Evolutionary conservation across 2,329 filamentous ascomycete species (phyloP).

Genomic region (Colletotrichum godetiae): DNA sequence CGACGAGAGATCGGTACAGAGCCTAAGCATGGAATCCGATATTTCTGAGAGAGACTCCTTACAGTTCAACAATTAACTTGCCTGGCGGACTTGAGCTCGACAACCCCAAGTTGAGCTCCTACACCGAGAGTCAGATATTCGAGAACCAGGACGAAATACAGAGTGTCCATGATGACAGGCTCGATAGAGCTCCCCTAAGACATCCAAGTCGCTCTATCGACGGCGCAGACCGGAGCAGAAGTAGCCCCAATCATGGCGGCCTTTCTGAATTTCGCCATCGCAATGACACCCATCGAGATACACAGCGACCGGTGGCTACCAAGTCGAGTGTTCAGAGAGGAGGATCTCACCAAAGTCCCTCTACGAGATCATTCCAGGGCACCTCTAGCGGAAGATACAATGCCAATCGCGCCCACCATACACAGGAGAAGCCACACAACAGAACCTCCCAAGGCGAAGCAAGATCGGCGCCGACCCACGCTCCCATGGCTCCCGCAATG

Average conservation of each 20-base stretch:
- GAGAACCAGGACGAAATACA: too few species aligned
- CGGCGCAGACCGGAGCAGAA: too few species aligned
- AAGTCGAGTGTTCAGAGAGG: not conserved
- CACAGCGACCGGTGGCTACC: not conserved
- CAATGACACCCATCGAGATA: too few species aligned
- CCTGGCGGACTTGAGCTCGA: not conserved
- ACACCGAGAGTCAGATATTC: too few species aligned
- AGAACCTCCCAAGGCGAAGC: too few species aligned
- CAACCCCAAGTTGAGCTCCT: not conserved
- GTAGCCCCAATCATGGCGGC: too few species aligned
- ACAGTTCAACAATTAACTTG: not conserved
- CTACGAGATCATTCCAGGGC: not conserved
- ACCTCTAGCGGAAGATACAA: not conserved
- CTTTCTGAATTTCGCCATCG: too few species aligned
- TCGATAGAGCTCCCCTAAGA: too few species aligned
- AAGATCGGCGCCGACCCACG: too few species aligned
- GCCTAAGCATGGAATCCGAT: not conserved
- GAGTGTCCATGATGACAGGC: too few species aligned
- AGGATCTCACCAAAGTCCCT: not conserved
- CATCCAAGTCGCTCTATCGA: too few species aligned
- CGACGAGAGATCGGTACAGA: not conserved
- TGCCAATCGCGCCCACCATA: not conserved
- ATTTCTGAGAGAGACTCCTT: not conserved
- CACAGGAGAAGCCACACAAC: not conserved
- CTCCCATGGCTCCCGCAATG: too few species aligned